These are phyloP conservation scores for Cladorrhinum samala DNA, from an alignment of 495 filamentous ascomycete genomes.

Conservation along the genomic window DNA sequence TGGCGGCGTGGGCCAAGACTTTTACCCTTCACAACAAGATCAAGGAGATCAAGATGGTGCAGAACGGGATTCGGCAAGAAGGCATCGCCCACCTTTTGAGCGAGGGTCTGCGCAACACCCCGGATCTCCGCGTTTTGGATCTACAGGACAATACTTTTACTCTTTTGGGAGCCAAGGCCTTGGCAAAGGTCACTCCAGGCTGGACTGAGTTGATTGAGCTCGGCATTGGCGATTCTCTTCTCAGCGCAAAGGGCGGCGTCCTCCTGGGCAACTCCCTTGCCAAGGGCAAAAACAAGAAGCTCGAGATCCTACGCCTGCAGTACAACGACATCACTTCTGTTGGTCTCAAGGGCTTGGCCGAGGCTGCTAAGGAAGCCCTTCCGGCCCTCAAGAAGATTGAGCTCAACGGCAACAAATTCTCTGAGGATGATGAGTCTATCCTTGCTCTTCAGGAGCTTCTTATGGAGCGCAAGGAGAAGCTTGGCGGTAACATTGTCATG, in stretches of 20 bases:
- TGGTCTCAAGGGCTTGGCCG: slow-evolving; percentile 62
- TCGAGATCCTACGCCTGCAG: slow-evolving; percentile 77
- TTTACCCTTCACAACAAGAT: slow-evolving; percentile 75
- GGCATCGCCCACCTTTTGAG: slow-evolving; percentile 73
- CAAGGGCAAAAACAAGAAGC: slow-evolving; percentile 65
- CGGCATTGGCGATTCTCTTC: slow-evolving; percentile 81
- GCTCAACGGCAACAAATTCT: slow-evolving; percentile 92
- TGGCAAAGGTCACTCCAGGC: slow-evolving; percentile 62
- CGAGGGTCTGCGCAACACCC: slow-evolving; percentile 65
- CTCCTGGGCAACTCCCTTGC: slow-evolving; percentile 65
- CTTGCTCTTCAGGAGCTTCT: slow-evolving; percentile 43
- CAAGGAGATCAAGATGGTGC: slow-evolving; percentile 90
- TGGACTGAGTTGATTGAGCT: slow-evolving; percentile 78
- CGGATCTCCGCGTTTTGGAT: slow-evolving; percentile 66
- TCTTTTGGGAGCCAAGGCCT: slow-evolving; percentile 64
- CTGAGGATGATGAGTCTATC: slow-evolving; percentile 69
- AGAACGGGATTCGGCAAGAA: slow-evolving; percentile 94
- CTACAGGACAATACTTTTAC: slow-evolving; percentile 98
- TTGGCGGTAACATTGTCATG: slow-evolving; percentile 51
- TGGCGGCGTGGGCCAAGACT: slow-evolving; percentile 87
- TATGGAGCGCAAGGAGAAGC: slow-evolving; percentile 55
- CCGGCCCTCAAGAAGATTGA: slow-evolving; percentile 75
- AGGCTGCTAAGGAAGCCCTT: slow-evolving; percentile 58
- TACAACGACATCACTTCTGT: slow-evolving; percentile 86
- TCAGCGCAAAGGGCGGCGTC: slow-evolving; percentile 71